Base-by-base conservation (phyloP, 768 basidiomycete genomes). In the Boletus rufocinnamomeus region DNA sequence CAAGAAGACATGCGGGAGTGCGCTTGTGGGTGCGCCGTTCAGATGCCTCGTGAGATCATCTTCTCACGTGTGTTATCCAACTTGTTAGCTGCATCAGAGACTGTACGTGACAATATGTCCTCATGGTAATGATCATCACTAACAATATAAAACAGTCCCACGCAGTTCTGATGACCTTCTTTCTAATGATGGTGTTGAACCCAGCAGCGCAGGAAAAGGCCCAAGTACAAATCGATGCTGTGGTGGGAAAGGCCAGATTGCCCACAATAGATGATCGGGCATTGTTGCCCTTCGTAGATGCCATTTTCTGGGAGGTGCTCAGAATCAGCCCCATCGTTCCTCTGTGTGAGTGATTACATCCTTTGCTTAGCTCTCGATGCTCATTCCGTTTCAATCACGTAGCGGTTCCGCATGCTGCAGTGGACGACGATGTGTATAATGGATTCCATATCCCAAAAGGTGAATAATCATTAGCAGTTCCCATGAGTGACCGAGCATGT, bases 341-440 rank as follows among this genome's bases (percentile, higher is more conserved):
- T 8, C 16, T 64, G 6, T 52, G 63, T 61, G 25, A n/a, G 63
- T 44, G 3, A 5, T 19, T 17, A 10, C 13, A 1, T 21, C 13
- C 1, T 1, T 43, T 30, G 17, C 4, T 40, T 19, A 9, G 11
- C 4, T 32, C 14, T 4, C 10, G 8, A 4, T 28, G 2, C 1
- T 21, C 14, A 16, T 19, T 6, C 28, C 28, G 28, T 6, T 28
- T 28, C 4, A 28, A 28, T 30, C 32, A 16, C 7, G 0, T 11
- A 66, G 72, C 63, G 8, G 8, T 75, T 13, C 67, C 74, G 1
- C 74, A 72, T 59, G 49, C 58, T 6, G 25, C 65, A 2, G 75
- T 75, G 0, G 60, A 74, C n/a, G 77, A 80, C 23, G 79, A 80
- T 43, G 54, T 73, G 7, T 80, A 79, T 54, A 62, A 66, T 32